Evolutionary conservation across 768 basidiomycete genomes (phyloP), one percentile per base, ranked within the genome.

Genomic region (Tricholoma furcatifolium): DNA sequence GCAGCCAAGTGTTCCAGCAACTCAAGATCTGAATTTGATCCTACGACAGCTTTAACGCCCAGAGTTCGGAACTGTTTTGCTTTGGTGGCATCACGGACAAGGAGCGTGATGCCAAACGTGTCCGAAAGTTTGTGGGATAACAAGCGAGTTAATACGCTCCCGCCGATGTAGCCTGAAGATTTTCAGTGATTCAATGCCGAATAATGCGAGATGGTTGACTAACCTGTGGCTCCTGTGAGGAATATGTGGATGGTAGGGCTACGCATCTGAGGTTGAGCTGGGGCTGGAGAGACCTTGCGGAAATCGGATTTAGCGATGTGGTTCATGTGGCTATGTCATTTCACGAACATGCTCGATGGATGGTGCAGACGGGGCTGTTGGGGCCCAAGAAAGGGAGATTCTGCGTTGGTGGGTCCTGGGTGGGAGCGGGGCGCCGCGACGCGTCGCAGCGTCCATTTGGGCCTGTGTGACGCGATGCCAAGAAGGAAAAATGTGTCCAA

Each of bases 81-180:
- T 58, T 80, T 79, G 6, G 66, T 65, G 14, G 66, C 41, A 18
- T 71, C 72, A 46, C 80, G 75, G 5, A 80, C 74, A 17, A 83
- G 74, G 20, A 66, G 67, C 1, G 74, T 78, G 51, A 77, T 73
- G 2, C 73, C 61, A 60, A 80, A 77, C 10, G 67, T 69, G 48
- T 71, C 65, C 1, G 70, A 60, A 21, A 67, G 68, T 10, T 74
- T 70, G 56, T 82, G 77, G 21, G 65, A 62, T 49, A 84, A 68
- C 11, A 84, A 67, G 32, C 70, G 73, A 2, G 69, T 54, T 4
- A 84, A 70, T 23, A 82, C 78, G 2, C 78, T 73, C 20, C 81
- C 83, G 0, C 82, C 81, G 41, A 83, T 79, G 62, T 83, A 85
- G 6, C 81, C 82, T 79, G 30, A 20, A 8, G 23, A 43, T 23